Evolutionary conservation across 179 eudicot genomes (phyloP).

Genomic region (Silene vulgaris): DNA sequence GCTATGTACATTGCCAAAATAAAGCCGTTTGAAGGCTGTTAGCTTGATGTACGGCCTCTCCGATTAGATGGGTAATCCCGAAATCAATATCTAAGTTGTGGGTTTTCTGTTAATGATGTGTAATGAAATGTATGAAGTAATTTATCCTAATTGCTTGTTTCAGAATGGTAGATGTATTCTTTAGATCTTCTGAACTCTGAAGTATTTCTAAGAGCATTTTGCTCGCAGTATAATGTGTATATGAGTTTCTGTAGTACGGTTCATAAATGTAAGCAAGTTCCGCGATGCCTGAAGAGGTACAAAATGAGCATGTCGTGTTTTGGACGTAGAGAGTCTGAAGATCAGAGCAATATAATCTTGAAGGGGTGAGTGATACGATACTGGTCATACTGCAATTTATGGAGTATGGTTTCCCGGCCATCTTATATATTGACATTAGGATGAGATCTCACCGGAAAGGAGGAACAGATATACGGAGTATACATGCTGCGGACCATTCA

Average conservation of each 20-base stretch:
- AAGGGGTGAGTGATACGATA: too few species aligned
- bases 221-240: neutral
- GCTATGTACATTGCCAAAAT: slow-evolving; percentile 26
- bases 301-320: too few species aligned
- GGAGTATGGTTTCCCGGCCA: too few species aligned
- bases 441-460: too few species aligned
- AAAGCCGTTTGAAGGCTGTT: slow-evolving; percentile 18
- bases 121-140: slow-evolving; percentile 22
- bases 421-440: too few species aligned
- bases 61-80: slow-evolving; percentile 11
- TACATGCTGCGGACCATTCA: too few species aligned
- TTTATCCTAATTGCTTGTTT: neutral
- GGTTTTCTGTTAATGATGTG: neutral
- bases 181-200: slow-evolving; percentile 1
- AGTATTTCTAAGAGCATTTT: neutral
- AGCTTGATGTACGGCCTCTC: slow-evolving; percentile 20
- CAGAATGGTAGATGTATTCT: slow-evolving; percentile 5
- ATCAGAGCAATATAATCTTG: too few species aligned
- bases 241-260: neutral
- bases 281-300: neutral
- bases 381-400: too few species aligned
- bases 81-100: neutral
- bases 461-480: too few species aligned
- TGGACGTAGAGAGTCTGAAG: too few species aligned
- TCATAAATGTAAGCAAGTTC: too few species aligned